These are phyloP conservation scores for Diversispora eburnea DNA, from an alignment of 192 early-diverging fungal genomes.

Conservation along the genomic window DNA sequence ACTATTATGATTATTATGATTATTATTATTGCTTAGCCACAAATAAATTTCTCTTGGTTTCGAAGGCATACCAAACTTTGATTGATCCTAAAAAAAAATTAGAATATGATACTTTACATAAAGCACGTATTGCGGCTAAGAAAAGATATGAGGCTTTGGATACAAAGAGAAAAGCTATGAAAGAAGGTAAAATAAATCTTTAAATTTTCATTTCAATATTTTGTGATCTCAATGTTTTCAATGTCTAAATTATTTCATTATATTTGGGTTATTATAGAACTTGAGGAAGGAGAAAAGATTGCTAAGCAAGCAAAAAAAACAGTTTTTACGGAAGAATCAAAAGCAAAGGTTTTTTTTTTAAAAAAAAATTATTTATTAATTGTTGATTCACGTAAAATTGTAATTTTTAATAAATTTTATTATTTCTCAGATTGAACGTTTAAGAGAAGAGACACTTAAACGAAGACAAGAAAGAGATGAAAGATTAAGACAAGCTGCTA, in stretches of 20 bases:
- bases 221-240: background rate
- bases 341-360: conserved; percentile 29
- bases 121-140: conserved; percentile 36
- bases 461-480: conserved; percentile 30
- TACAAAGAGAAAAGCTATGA: conserved; percentile 36
- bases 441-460: conserved; percentile 35
- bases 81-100: conserved; percentile 33
- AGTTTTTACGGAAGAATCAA: conserved; percentile 30
- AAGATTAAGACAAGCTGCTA: conserved; percentile 15
- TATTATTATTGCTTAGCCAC: conserved; percentile 10
- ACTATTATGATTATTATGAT: no score
- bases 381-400: no score
- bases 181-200: conserved; percentile 26
- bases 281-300: conserved; percentile 38
- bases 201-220: background rate
- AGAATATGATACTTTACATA: conserved; percentile 40
- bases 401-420: background rate
- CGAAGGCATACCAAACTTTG: conserved; percentile 36
- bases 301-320: conserved; percentile 36
- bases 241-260: background rate
- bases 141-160: conserved; percentile 42
- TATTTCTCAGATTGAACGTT: conserved; percentile 30
- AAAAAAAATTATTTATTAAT: background rate
- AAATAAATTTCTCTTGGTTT: conserved; percentile 35
- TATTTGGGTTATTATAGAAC: conserved; percentile 19